phyloP scores from a whole-genome alignment of 257 asterid species.

The Leonotis leonurus region DNA sequence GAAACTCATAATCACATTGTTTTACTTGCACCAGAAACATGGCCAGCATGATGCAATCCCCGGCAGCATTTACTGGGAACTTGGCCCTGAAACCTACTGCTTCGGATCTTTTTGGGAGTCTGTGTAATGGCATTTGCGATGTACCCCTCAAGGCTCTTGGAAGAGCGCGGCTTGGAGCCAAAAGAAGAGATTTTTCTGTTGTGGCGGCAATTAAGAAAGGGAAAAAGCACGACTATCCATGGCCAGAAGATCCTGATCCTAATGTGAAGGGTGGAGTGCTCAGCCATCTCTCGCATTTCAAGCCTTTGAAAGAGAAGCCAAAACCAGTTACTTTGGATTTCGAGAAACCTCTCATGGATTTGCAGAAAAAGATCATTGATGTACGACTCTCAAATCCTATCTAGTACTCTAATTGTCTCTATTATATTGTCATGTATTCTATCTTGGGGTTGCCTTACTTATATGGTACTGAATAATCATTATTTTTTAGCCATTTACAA shows the following conservation, averaged over 20 bases:
- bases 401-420: too few species aligned
- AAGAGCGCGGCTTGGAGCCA: slow-evolving; percentile 48
- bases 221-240: slow-evolving; percentile 78
- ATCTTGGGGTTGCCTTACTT: too few species aligned
- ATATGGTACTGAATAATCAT: too few species aligned
- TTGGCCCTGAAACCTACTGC: slow-evolving; percentile 51
- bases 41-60: slow-evolving; percentile 59
- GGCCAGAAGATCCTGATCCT: slow-evolving; percentile 78
- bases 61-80: slow-evolving; percentile 44
- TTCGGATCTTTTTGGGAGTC: slow-evolving; percentile 74
- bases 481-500: too few species aligned
- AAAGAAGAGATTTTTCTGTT: slow-evolving; percentile 41
- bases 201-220: slow-evolving; percentile 58
- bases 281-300: slow-evolving; percentile 75
- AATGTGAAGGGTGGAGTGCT: slow-evolving; percentile 91
- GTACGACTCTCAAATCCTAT: slow-evolving; percentile 28
- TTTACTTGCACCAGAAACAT: slow-evolving; percentile 32
- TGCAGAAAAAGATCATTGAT: slow-evolving; percentile 72
- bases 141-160: slow-evolving; percentile 66
- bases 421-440: too few species aligned
- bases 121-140: slow-evolving; percentile 52
- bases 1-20: slow-evolving; percentile 5
- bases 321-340: slow-evolving; percentile 90
- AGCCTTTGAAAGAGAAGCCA: slow-evolving; percentile 88
- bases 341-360: slow-evolving; percentile 79